Evolutionary conservation across 192 early-diverging fungal genomes (phyloP).

Genomic region (Coemansia sp.): DNA sequence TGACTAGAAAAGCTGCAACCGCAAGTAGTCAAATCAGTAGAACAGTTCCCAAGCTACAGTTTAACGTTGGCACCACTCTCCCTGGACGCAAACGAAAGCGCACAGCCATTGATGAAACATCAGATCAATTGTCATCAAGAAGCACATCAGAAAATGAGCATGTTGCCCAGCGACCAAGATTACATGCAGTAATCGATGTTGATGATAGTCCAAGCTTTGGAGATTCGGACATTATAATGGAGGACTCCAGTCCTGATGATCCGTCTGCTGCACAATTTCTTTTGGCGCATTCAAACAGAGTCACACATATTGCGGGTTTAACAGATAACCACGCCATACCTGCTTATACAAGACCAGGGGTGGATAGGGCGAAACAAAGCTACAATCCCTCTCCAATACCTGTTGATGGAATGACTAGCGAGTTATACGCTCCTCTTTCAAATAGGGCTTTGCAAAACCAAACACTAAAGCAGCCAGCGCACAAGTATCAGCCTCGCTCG

Average conservation of each 20-base stretch:
- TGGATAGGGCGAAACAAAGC: background rate
- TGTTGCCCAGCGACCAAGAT: background rate
- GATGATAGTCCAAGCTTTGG: conserved; percentile 2
- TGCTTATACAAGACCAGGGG: background rate
- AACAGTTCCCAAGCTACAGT: background rate
- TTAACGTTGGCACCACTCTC: conserved; percentile 16
- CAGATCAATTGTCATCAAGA: background rate
- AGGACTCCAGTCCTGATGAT: background rate
- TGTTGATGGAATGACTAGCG: background rate
- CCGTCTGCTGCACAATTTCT: background rate
- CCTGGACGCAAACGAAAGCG: conserved; percentile 25
- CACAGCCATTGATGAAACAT: conserved; percentile 4
- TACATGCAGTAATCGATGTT: background rate
- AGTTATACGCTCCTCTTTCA: background rate
- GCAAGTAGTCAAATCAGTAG: background rate
- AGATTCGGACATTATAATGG: background rate
- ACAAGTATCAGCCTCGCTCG: background rate
- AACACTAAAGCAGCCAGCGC: background rate
- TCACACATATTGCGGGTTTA: background rate
- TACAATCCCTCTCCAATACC: background rate
- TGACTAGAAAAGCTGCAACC: background rate
- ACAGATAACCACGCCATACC: background rate
- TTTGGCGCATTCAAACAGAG: background rate
- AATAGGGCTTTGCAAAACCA: background rate
- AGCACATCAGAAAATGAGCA: background rate